phyloP scores from a whole-genome alignment of 78 protist genomes.

The Cavenderia fasciculata region DNA sequence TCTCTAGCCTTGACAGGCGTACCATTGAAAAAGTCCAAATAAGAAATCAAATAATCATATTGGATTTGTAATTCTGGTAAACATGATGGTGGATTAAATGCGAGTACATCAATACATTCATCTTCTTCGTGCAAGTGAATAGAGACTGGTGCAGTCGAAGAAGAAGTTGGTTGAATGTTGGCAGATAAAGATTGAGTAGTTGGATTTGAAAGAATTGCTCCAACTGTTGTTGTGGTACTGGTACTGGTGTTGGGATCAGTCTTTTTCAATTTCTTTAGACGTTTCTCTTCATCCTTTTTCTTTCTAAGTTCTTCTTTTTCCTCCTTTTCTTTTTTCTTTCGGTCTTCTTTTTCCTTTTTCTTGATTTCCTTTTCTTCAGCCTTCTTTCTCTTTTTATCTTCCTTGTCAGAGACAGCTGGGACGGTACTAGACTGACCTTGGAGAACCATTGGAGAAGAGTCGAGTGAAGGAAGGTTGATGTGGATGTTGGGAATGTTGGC shows the following conservation, averaged over 20 bases:
- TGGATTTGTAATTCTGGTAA: slow-evolving; percentile 64
- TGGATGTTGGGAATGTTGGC: neutral
- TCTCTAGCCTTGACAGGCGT: slow-evolving; percentile 49
- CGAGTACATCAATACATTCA: slow-evolving; percentile 13
- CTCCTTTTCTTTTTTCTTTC: slow-evolving; percentile 40
- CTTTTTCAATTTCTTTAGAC: neutral
- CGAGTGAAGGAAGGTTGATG: neutral
- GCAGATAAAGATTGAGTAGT: neutral
- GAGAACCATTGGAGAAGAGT: neutral
- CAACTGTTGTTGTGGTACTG: neutral
- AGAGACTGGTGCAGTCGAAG: neutral
- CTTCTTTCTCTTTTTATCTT: slow-evolving; percentile 49
- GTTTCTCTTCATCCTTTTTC: slow-evolving; percentile 46
- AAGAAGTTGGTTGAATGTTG: neutral
- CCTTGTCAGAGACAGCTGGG: neutral
- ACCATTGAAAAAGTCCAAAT: slow-evolving; percentile 65
- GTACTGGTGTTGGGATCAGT: neutral
- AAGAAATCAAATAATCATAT: slow-evolving; percentile 48
- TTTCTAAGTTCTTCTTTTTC: slow-evolving; percentile 45
- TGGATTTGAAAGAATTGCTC: neutral
- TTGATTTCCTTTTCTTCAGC: slow-evolving; percentile 39
- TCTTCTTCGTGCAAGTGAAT: neutral
- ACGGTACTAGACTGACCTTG: neutral
- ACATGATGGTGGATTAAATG: slow-evolving; percentile 34
- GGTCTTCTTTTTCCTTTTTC: slow-evolving; percentile 35